Base-by-base conservation (phyloP, 345 rosid species). In the Citrus glauca region DNA sequence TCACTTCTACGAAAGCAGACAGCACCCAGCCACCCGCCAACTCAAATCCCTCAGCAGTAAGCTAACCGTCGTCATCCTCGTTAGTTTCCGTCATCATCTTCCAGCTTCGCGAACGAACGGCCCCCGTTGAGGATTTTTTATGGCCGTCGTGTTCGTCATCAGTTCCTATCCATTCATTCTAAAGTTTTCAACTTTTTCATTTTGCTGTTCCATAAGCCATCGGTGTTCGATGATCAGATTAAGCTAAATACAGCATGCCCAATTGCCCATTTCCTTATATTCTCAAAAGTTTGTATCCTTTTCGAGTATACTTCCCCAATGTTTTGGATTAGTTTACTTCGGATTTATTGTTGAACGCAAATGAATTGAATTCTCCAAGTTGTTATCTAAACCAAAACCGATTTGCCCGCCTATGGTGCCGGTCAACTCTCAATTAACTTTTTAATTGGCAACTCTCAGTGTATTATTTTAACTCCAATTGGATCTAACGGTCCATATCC, bases 51-150 rank as follows among this genome's bases (percentile, higher is more conserved):
- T 9, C 14, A 40, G 48, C 16, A 42, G 4, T 10, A 42, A 42
- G 48, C 48, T 42, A 42, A 42, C 14, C 50, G 50, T 11, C 50
- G 50, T 42, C 50, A 9, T 40, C 42, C 0, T 38, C 42, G 42
- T 38, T 7, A 38, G 42, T 38, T 10, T 38, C 10, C 42, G 42
- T 7, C 9, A 8, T 7, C 9, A 40, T 40, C 48, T 42, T 42
- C 48, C 16, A 11, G 48, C 48, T 11, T 16, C 48, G 48, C 0
- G 16, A 10, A 11, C 86, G 78, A 40, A 76, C 82, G n/a, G 61
- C 61, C 6, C n/a, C 86, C 53, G 65, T 80, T 24, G 83, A 84
- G 92, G 92, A 88, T 16, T 50, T 48, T 50, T 50, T 38, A 50
- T 42, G 1, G 50, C 50, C 16, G 2, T 7, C 17, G 19, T 13